Evolutionary conservation across 164 flowering plant species (phyloP), one percentile per base, ranked within the genome.

Genomic region (Annona squamosa): DNA sequence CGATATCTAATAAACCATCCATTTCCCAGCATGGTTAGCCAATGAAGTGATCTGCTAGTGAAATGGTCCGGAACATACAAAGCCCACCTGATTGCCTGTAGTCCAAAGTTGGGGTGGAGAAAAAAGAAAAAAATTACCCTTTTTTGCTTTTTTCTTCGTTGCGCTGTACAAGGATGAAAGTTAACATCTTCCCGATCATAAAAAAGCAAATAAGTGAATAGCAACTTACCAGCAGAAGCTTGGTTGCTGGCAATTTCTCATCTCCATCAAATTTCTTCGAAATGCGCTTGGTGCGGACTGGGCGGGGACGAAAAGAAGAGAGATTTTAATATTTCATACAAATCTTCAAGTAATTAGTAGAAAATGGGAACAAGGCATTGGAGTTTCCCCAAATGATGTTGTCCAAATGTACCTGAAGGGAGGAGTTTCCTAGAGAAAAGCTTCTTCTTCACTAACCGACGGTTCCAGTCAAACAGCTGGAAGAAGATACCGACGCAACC

Each of bases 401-500:
- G 7, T 10, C 43, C 4, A 26, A 72, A 19, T 4, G 44, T 71
- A 93, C 98, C 91, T 73, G 91, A 88, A 64, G 93, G 84, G 78
- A 94, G 91, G 18, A 92, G 76, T 75, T 89, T 92, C 79, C 79
- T 88, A 5, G 94, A 83, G 79, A 91, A 91, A 5, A 92, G 81
- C 86, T 87, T 90, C 87, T 92, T 92, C 89, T 88, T 90, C 0
- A 97, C 90, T 3, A 92, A 80, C 73, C 93, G 85, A 44, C 88
- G 73, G 81, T 94, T 90, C 99, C 97, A 92, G 74, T 94, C 91
- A 65, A 92, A 89, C 64, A 94, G 87, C 83, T 91, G 93, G 77
- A 89, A 92, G 88, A 94, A 92, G 66, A 92, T 85, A 7, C 98
- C 98, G 1, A 86, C 95, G 74, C 99, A 94, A 17, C 98, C 97